Evolutionary conservation across 2,329 filamentous ascomycete genomes (phyloP).

Genomic region (Orbilia brochopaga): DNA sequence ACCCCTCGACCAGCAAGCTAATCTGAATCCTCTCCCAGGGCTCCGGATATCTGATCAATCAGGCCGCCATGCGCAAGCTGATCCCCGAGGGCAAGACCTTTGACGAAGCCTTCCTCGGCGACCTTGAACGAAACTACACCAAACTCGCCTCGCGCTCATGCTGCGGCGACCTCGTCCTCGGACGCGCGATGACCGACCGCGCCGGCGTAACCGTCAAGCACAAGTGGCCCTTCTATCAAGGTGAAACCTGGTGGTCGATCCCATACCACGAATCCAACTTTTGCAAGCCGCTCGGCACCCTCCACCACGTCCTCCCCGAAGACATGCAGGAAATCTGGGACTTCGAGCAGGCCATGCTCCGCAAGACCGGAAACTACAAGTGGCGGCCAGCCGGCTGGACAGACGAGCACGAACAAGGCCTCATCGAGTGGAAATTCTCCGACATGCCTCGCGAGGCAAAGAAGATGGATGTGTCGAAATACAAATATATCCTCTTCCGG

Average conservation of each 20-base stretch:
- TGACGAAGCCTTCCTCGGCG: slow-evolving; percentile 37
- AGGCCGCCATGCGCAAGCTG: slow-evolving; percentile 35
- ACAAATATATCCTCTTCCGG: slow-evolving; percentile 40
- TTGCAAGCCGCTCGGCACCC: slow-evolving; percentile 37
- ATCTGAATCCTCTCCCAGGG: neutral
- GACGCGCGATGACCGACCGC: slow-evolving; percentile 37
- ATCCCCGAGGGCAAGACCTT: slow-evolving; percentile 38
- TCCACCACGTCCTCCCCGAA: slow-evolving; percentile 42
- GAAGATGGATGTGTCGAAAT: slow-evolving; percentile 28
- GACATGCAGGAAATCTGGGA: slow-evolving; percentile 50
- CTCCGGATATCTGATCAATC: slow-evolving; percentile 48
- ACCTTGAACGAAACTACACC: slow-evolving; percentile 48
- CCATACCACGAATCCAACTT: slow-evolving; percentile 48
- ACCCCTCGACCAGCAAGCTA: neutral
- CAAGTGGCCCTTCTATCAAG: slow-evolving; percentile 48
- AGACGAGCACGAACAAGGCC: slow-evolving; percentile 21
- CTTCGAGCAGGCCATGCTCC: slow-evolving; percentile 42
- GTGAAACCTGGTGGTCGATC: slow-evolving; percentile 50
- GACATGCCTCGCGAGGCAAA: slow-evolving; percentile 30
- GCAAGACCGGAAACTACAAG: slow-evolving; percentile 31
- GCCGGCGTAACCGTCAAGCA: slow-evolving; percentile 39
- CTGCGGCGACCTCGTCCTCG: slow-evolving; percentile 47
- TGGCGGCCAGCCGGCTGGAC: slow-evolving; percentile 47
- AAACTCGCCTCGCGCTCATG: slow-evolving; percentile 35
- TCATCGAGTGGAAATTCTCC: slow-evolving; percentile 36